These are phyloP conservation scores for Fusarium sp. DNA, from an alignment of 2,329 filamentous ascomycete species.

Conservation along the genomic window DNA sequence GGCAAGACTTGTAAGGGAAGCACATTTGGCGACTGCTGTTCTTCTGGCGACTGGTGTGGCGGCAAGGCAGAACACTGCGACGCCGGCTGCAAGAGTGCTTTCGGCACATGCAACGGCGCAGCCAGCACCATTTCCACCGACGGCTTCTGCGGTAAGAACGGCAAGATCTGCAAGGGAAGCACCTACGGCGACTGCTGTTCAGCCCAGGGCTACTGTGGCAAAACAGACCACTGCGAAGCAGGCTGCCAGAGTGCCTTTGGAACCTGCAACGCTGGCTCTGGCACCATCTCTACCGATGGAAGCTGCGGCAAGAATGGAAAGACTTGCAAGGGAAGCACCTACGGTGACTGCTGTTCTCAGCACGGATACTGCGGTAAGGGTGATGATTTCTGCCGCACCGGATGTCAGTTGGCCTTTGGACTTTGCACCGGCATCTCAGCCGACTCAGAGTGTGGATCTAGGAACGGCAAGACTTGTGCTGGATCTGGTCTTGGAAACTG, in stretches of 20 bases:
- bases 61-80: background rate
- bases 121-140: constrained; percentile 6
- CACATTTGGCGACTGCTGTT: background rate
- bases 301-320: constrained; percentile 23
- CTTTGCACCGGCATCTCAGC: constrained; percentile 1
- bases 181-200: constrained; percentile 20
- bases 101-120: background rate
- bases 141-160: constrained; percentile 14
- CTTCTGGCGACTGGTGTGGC: background rate
- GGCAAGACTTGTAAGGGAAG: constrained; percentile 10
- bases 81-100: constrained; percentile 2
- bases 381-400: background rate
- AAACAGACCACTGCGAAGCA: background rate
- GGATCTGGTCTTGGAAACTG: constrained; percentile 22
- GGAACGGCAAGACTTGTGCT: constrained; percentile 21
- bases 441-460: constrained; percentile 9
- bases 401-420: constrained; percentile 5
- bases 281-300: constrained; percentile 10
- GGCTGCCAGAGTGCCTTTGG: constrained; percentile 6
- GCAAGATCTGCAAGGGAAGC: constrained; percentile 16
- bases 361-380: constrained; percentile 16
- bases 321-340: constrained; percentile 12
- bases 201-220: constrained; percentile 10
- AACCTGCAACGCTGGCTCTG: background rate
- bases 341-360: constrained; percentile 13